Percentiles rank a stretch among this genome's conserved stretches.
Evolutionary conservation across 2,329 filamentous ascomycete species (phyloP).

Genomic region (Xylaria hypoxylon): DNA sequence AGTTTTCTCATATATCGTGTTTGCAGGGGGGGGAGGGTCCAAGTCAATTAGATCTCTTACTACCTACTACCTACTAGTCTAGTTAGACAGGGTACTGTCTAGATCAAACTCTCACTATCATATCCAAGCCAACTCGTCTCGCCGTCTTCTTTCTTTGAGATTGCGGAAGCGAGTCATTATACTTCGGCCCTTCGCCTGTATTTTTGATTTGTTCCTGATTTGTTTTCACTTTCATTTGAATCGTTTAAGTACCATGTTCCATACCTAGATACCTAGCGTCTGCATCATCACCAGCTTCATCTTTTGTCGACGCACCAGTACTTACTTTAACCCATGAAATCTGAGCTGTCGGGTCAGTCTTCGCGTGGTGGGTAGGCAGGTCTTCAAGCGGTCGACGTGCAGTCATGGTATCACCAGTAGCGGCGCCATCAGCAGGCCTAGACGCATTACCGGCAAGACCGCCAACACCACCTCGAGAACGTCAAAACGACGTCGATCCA

Average conservation of each 20-base stretch:
- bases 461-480: conserved; percentile 75
- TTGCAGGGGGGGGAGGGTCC: neutral
- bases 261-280: conserved; percentile 2
- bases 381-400: conserved; percentile 42
- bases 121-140: neutral
- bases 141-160: neutral
- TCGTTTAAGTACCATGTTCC: conserved; percentile 8
- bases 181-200: neutral
- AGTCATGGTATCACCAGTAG: conserved; percentile 57
- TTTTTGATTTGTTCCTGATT: conserved; percentile 13
- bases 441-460: conserved; percentile 69
- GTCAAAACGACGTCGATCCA: conserved; percentile 54
- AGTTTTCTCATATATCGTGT: conserved; percentile 13
- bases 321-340: conserved; percentile 40
- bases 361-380: conserved; percentile 46
- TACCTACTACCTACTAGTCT: too few species aligned
- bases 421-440: conserved; percentile 56
- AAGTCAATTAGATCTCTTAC: neutral
- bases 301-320: conserved; percentile 22
- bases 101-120: conserved; percentile 20
- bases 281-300: neutral
- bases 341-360: conserved; percentile 24
- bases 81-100: neutral
- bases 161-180: neutral
- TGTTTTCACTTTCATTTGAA: neutral